Conservation (phyloP, 495 filamentous ascomycete genomes). For the Niebla homalea region DNA sequence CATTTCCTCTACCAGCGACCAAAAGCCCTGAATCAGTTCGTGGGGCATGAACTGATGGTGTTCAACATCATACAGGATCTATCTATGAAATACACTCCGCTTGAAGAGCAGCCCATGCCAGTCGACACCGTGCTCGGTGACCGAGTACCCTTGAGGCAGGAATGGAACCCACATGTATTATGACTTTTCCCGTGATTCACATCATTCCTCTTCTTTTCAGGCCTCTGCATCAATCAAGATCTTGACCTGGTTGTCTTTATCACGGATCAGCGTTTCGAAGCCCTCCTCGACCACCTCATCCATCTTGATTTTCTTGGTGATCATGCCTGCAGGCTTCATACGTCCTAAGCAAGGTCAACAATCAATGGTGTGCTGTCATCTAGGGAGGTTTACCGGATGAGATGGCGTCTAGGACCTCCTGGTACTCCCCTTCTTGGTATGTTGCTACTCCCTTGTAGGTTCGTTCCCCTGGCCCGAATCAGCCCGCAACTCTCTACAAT, state of each 20-base stretch:
- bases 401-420: constrained; percentile 41
- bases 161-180: too few relatives aligned
- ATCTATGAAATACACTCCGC: too few relatives aligned
- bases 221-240: constrained; percentile 28
- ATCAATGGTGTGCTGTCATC: background rate
- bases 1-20: too few relatives aligned
- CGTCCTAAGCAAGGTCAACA: constrained; percentile 22
- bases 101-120: too few relatives aligned
- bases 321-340: constrained; percentile 44
- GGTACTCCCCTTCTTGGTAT: constrained; percentile 42
- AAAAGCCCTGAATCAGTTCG: too few relatives aligned
- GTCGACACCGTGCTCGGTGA: too few relatives aligned
- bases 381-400: constrained; percentile 23
- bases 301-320: constrained; percentile 40
- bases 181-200: too few relatives aligned
- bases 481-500: background rate
- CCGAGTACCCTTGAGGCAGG: too few relatives aligned
- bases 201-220: background rate
- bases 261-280: constrained; percentile 40
- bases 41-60: too few relatives aligned
- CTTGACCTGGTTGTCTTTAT: constrained; percentile 44
- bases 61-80: too few relatives aligned
- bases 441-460: constrained; percentile 38
- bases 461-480: constrained; percentile 2
- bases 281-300: constrained; percentile 44